These are phyloP conservation scores for Cadophora sp. DNA, from an alignment of 2,329 filamentous ascomycete species.

Conservation along the genomic window DNA sequence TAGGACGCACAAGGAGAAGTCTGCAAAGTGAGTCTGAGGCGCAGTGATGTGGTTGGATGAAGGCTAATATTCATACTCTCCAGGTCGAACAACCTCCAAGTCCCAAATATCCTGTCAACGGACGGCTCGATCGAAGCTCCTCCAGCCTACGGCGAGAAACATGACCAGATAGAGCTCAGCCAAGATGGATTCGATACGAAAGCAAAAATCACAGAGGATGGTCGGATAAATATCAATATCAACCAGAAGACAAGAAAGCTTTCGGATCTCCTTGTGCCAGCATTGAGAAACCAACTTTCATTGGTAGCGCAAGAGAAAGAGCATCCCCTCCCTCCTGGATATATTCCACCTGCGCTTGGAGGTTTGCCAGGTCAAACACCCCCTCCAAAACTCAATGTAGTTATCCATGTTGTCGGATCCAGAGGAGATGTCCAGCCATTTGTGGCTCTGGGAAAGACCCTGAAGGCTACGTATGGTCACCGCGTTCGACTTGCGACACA, in stretches of 20 bases:
- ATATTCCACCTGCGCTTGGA: slow-evolving; percentile 76
- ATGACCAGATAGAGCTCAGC: slow-evolving; percentile 63
- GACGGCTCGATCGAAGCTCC: slow-evolving; percentile 45
- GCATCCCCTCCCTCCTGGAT: slow-evolving; percentile 65
- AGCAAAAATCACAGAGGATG: slow-evolving; percentile 71
- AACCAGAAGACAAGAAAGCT: slow-evolving; percentile 72
- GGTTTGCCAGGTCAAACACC: slow-evolving; percentile 65
- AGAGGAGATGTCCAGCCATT: slow-evolving; percentile 81
- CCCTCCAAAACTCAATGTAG: slow-evolving; percentile 69
- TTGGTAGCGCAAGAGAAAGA: slow-evolving; percentile 53
- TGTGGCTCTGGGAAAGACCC: slow-evolving; percentile 69
- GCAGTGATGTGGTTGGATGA: neutral
- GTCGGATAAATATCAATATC: slow-evolving; percentile 81
- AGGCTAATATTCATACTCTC: slow-evolving; percentile 15
- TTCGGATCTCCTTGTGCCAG: slow-evolving; percentile 70
- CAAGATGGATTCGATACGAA: slow-evolving; percentile 69
- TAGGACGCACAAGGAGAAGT: slow-evolving; percentile 2
- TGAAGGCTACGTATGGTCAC: slow-evolving; percentile 71
- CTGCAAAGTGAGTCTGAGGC: slow-evolving; percentile 24
- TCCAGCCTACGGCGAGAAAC: slow-evolving; percentile 65
- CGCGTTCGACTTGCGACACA: slow-evolving; percentile 79
- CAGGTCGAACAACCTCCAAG: slow-evolving; percentile 32
- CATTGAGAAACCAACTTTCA: slow-evolving; percentile 60
- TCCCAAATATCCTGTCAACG: slow-evolving; percentile 32
- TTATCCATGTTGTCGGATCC: slow-evolving; percentile 78